These are phyloP conservation scores for Fagopyrum tataricum DNA, from an alignment of 148 eudicot species.

Conservation along the genomic window DNA sequence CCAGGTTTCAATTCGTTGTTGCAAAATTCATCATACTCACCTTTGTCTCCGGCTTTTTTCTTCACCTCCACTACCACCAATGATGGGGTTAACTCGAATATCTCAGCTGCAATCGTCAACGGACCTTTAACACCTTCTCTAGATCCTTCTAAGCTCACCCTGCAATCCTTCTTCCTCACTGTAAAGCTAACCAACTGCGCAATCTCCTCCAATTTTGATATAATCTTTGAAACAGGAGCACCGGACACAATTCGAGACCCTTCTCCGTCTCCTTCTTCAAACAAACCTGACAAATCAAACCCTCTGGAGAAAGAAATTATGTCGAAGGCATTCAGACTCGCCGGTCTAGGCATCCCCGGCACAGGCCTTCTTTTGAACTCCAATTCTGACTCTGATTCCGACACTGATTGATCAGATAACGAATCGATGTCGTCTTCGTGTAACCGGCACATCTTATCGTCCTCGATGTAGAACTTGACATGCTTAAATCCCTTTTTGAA, in stretches of 20 bases:
- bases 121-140: constrained; percentile 65
- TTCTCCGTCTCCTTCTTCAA: constrained; percentile 52
- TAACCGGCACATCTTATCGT: constrained; percentile 45
- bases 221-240: constrained; percentile 56
- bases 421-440: constrained; percentile 29
- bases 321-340: constrained; percentile 71
- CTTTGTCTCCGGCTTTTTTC: constrained; percentile 60
- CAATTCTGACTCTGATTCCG: constrained; percentile 48
- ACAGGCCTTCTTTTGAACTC: constrained; percentile 30
- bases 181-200: constrained; percentile 64
- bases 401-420: constrained; percentile 25
- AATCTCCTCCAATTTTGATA: constrained; percentile 69
- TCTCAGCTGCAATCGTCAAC: constrained; percentile 57
- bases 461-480: constrained; percentile 57
- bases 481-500: constrained; percentile 58
- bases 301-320: constrained; percentile 69
- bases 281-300: constrained; percentile 66
- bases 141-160: constrained; percentile 64
- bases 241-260: constrained; percentile 53
- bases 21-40: constrained; percentile 59
- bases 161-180: constrained; percentile 67
- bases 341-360: constrained; percentile 50
- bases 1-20: constrained; percentile 51
- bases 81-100: constrained; percentile 66
- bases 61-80: constrained; percentile 66